Evolutionary conservation across 148 eudicot species (phyloP), one percentile per base, ranked within the genome.

Genomic region (Pouteria glomerata): DNA sequence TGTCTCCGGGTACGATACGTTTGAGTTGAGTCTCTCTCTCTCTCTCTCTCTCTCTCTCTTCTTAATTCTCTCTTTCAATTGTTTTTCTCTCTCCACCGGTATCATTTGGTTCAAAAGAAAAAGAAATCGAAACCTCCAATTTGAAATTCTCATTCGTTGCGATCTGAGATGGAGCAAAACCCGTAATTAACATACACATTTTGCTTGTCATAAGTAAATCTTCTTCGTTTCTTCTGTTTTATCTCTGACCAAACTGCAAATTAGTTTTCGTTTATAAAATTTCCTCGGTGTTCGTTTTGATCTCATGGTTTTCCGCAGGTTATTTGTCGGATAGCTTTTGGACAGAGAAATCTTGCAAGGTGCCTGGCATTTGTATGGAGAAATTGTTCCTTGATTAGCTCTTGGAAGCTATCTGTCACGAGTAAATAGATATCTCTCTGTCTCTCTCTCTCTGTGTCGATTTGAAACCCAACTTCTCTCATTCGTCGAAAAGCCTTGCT

Each of bases 251-350:
- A 48, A 15, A 1, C 65, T 3, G 44, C 10, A 13, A 18, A 33
- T 6, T 34, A 7, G 63, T 59, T 31, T 59, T 18, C 16, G 7
- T 16, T 34, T 60, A 19, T 33, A 34, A 27, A 30, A 47, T 18
- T 48, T 30, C 15, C 5, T 18, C 30, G 26, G 68, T 48, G 53
- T 65, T 65, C 53, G 23, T 44, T 27, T 47, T 47, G 5, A 47
- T 45, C 30, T 48, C n/a, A n/a, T n/a, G n/a, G n/a, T n/a, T n/a
- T n/a, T n/a, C n/a, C 16, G 61, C 75, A 63, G 69, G 35, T 73
- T 6, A 27, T 24, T 73, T 56, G 26, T 13, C 27, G 13, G 27
- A 13, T 6, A 23, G 57, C 13, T 71, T 48, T 15, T 33, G 47
- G 45, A 33, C 68, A 15, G 47, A 71, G 10, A 71, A 45, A 52